Percentiles rank a stretch among this genome's conserved stretches.
These are phyloP conservation scores for Mycena amicta DNA, from an alignment of 768 basidiomycete species.

Conservation along the genomic window DNA sequence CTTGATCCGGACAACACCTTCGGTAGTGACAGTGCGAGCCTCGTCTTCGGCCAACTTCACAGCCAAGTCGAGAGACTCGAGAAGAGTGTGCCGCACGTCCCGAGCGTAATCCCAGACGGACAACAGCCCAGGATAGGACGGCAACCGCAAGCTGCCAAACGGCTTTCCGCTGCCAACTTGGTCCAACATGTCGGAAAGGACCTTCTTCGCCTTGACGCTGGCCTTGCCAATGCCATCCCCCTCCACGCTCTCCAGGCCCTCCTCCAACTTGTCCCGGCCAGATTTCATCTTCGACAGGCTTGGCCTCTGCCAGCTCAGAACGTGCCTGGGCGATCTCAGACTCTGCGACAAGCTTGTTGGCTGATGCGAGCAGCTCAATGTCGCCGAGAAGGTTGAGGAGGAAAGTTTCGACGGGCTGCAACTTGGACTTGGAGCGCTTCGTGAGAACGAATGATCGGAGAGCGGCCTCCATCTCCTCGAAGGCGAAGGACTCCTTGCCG, in stretches of 20 bases:
- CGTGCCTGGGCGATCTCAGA: conserved; percentile 73
- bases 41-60: conserved; percentile 83
- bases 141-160: conserved; percentile 64
- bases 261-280: conserved; percentile 74
- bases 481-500: conserved; percentile 59
- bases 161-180: conserved; percentile 76
- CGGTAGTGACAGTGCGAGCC: conserved; percentile 65
- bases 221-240: conserved; percentile 67
- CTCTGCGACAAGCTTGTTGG: conserved; percentile 87
- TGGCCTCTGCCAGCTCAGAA: conserved; percentile 64
- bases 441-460: conserved; percentile 95
- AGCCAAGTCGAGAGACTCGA: conserved; percentile 77
- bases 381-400: conserved; percentile 88
- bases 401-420: conserved; percentile 91
- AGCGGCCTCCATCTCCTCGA: conserved; percentile 86
- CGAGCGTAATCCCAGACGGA: conserved; percentile 84
- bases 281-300: conserved; percentile 83
- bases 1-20: conserved; percentile 66
- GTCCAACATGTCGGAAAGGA: conserved; percentile 71
- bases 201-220: conserved; percentile 51
- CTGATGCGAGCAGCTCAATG: conserved; percentile 80
- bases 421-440: conserved; percentile 95
- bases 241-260: conserved; percentile 76
- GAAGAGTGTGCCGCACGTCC: conserved; percentile 75
- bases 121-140: conserved; percentile 81